These are phyloP conservation scores for Cymbidium sinense DNA, from an alignment of 106 monocot species.

Conservation along the genomic window DNA sequence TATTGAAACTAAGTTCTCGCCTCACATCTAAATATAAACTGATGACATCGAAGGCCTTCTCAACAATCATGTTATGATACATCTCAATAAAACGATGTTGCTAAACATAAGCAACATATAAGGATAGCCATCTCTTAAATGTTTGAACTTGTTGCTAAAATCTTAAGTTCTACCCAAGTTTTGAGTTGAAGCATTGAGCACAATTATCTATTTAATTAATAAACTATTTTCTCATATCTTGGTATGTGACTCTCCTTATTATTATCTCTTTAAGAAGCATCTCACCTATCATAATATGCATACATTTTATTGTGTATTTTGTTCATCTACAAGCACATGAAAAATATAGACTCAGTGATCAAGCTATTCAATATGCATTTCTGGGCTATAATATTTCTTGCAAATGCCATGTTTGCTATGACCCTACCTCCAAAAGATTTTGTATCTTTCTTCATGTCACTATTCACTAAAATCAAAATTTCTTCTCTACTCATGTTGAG, in stretches of 20 bases:
- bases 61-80: slow-evolving; percentile 2
- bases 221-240: background rate
- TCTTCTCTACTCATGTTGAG: background rate
- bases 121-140: slow-evolving; percentile 7
- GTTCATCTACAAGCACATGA: slow-evolving; percentile 11
- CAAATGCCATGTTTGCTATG: slow-evolving; percentile 11
- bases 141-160: slow-evolving; percentile 1
- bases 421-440: background rate
- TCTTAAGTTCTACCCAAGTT: background rate
- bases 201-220: slow-evolving; percentile 10
- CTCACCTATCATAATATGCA: background rate
- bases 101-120: background rate
- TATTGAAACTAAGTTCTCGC: slow-evolving; percentile 12
- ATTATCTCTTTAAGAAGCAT: background rate
- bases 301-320: slow-evolving; percentile 11
- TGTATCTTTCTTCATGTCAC: slow-evolving; percentile 12
- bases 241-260: slow-evolving; percentile 8
- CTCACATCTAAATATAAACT: background rate
- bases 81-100: slow-evolving; percentile 3
- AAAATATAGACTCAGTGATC: slow-evolving; percentile 5
- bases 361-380: slow-evolving; percentile 3
- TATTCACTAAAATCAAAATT: slow-evolving; percentile 10
- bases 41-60: slow-evolving; percentile 1
- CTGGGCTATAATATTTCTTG: slow-evolving; percentile 5
- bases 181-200: slow-evolving; percentile 4